phyloP scores from a whole-genome alignment of 345 rosid species.

The Gossypium australe region DNA sequence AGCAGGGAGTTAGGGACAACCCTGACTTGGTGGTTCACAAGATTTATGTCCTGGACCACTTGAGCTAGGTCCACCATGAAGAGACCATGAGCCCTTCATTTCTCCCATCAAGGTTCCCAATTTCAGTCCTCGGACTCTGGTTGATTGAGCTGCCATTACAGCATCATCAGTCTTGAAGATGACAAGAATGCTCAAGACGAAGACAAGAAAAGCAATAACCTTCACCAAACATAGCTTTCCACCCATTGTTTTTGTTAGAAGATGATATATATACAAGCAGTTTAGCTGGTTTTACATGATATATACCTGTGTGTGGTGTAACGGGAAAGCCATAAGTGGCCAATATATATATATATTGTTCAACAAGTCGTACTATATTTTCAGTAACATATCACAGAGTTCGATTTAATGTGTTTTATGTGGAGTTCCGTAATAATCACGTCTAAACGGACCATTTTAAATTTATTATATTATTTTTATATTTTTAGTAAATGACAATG shows the following conservation, averaged over 20 bases:
- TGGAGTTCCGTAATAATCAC: too few species aligned
- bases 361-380: too few species aligned
- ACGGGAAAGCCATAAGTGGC: too few species aligned
- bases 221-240: background rate
- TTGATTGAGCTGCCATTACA: background rate
- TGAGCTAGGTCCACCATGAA: constrained; percentile 14
- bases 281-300: too few species aligned
- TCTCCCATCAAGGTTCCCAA: background rate
- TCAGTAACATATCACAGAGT: too few species aligned
- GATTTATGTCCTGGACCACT: constrained; percentile 20
- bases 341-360: too few species aligned
- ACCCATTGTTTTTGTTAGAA: background rate
- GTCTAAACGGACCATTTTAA: too few species aligned
- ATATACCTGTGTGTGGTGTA: too few species aligned
- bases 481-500: too few species aligned
- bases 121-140: background rate
- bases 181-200: background rate
- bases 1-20: background rate
- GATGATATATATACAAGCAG: too few species aligned
- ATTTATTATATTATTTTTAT: too few species aligned
- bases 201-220: background rate
- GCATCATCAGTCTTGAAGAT: background rate
- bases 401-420: too few species aligned
- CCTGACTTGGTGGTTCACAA: background rate
- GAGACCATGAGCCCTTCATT: background rate